phyloP scores from a whole-genome alignment of 2,329 filamentous ascomycete species.

The Cadophora malorum region DNA sequence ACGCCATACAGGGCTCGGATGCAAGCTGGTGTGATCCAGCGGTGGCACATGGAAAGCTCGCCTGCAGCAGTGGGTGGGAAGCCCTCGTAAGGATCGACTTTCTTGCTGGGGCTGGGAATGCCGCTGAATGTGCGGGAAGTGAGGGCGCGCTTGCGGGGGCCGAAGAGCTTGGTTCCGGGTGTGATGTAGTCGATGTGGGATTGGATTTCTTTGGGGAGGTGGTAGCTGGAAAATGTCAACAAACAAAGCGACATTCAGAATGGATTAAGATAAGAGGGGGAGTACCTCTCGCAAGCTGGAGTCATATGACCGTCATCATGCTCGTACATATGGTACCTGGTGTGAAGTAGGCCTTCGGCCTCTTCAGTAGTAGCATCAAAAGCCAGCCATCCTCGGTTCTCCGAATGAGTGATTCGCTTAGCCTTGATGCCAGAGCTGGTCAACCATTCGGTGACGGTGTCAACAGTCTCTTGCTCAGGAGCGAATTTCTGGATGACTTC shows the following conservation, averaged over 20 bases:
- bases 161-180: conserved; percentile 50
- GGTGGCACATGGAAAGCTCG: conserved; percentile 27
- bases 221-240: conserved; percentile 43
- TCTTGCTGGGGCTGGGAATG: conserved; percentile 12
- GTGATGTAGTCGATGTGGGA: conserved; percentile 54
- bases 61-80: conserved; percentile 19
- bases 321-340: conserved; percentile 46
- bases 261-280: neutral
- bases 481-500: conserved; percentile 44
- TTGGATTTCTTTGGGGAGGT: conserved; percentile 49
- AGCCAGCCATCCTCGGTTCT: conserved; percentile 44
- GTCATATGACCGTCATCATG: conserved; percentile 41
- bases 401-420: conserved; percentile 43
- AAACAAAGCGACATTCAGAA: neutral
- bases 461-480: conserved; percentile 41
- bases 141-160: conserved; percentile 23
- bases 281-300: conserved; percentile 45
- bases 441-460: conserved; percentile 45
- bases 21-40: conserved; percentile 32
- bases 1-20: conserved; percentile 46
- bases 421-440: conserved; percentile 41
- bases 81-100: neutral
- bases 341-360: conserved; percentile 45
- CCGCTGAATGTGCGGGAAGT: conserved; percentile 7
- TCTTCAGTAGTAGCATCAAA: conserved; percentile 46